Conservation (phyloP, 164 flowering plant species). For the Berberis vulgaris region DNA sequence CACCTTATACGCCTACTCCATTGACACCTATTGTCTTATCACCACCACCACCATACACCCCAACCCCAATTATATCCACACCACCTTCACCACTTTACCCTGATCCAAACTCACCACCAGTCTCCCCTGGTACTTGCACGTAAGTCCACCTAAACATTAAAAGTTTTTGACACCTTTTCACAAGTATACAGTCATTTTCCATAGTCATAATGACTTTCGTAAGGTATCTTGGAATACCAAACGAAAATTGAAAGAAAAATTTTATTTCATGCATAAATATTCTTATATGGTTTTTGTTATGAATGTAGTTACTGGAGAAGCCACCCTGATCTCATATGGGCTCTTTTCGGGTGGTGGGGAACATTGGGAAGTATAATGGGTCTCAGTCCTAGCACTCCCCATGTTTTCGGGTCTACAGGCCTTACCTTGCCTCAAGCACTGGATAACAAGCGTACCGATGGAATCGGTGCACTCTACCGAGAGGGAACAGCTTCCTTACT, state of each 20-base stretch:
- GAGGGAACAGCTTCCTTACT: constrained; percentile 82
- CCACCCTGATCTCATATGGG: constrained; percentile 61
- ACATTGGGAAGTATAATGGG: constrained; percentile 50
- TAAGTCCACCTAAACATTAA: constrained; percentile 22
- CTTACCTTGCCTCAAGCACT: constrained; percentile 58
- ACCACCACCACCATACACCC: constrained; percentile 1
- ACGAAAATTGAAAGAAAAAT: neutral
- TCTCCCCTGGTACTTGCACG: constrained; percentile 61
- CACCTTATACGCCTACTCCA: neutral
- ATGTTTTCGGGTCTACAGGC: constrained; percentile 20
- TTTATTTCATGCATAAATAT: neutral
- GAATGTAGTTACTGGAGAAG: constrained; percentile 62
- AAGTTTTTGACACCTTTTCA: too few relatives aligned
- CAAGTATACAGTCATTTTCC: neutral
- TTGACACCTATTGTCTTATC: constrained; percentile 1
- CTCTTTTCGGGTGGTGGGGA: constrained; percentile 66
- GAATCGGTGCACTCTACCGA: constrained; percentile 62
- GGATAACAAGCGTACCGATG: constrained; percentile 60
- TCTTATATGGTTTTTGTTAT: neutral
- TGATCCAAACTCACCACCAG: constrained; percentile 19
- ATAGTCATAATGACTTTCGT: neutral
- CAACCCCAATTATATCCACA: constrained; percentile 15
- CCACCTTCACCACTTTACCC: constrained; percentile 10
- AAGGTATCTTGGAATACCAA: neutral
- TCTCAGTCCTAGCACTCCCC: constrained; percentile 20